These are phyloP conservation scores for Avena atlantica DNA, from an alignment of 176 grass and related monocot species.

Conservation along the genomic window DNA sequence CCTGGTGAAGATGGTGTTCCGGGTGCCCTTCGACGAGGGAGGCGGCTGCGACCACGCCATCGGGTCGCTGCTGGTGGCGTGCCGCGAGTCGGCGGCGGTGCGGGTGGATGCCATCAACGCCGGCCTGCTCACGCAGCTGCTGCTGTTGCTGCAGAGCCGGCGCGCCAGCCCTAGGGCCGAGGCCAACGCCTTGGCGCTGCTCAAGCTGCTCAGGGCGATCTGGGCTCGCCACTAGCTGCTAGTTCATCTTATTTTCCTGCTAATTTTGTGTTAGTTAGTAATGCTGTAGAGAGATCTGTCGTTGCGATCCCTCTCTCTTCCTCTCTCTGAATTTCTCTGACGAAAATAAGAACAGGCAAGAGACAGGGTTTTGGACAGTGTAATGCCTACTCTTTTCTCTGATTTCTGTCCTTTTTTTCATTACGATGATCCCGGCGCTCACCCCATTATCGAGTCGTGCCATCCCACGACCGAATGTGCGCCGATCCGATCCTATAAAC, in stretches of 20 bases:
- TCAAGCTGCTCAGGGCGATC: constrained; percentile 57
- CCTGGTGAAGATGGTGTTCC: constrained; percentile 61
- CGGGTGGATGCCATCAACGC: constrained; percentile 44
- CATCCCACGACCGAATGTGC: too few relatives aligned
- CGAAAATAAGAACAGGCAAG: too few relatives aligned
- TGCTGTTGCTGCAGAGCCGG: constrained; percentile 58
- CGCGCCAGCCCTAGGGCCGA: constrained; percentile 50
- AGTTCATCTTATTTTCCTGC: neutral
- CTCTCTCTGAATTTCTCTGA: too few relatives aligned
- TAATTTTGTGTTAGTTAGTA: neutral
- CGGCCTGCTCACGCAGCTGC: constrained; percentile 53
- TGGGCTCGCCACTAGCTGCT: constrained; percentile 28
- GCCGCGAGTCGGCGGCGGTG: constrained; percentile 32
- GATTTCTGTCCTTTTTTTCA: too few relatives aligned
- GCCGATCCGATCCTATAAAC: too few relatives aligned
- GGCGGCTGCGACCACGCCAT: constrained; percentile 58
- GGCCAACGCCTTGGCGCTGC: constrained; percentile 49
- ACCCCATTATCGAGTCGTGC: too few relatives aligned
- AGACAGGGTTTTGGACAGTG: too few relatives aligned
- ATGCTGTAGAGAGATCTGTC: neutral
- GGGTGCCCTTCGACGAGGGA: constrained; percentile 39
- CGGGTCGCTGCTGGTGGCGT: constrained; percentile 43
- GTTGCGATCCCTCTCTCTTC: too few relatives aligned
- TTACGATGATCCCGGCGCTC: too few relatives aligned
- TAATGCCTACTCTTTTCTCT: too few relatives aligned